A percentile compares a stretch with the other conserved stretches of the same genome.
Evolutionary conservation across 306 rosid species (phyloP).

Genomic region (Fagus crenata): DNA sequence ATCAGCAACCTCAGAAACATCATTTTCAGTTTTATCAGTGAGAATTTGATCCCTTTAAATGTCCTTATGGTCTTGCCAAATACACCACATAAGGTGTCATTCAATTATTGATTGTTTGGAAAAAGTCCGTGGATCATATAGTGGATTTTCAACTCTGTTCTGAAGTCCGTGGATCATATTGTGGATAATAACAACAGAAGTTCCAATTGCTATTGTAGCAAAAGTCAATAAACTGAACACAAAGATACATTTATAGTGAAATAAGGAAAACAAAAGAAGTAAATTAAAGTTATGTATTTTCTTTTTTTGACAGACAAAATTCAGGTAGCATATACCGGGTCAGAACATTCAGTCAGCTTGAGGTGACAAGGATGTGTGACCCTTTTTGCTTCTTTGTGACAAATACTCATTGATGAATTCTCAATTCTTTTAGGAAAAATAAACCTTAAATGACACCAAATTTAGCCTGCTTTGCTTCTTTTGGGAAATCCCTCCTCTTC

Average conservation of each 20-base stretch:
- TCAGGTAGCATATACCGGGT: background rate
- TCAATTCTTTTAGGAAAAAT: background rate
- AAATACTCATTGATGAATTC: background rate
- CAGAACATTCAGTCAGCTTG: background rate
- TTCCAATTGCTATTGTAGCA: background rate
- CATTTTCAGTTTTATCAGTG: too few relatives aligned
- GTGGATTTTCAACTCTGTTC: background rate
- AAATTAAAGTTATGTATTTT: too few relatives aligned
- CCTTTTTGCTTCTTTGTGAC: background rate
- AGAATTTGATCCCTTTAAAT: too few relatives aligned
- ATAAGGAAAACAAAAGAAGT: too few relatives aligned
- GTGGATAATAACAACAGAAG: background rate
- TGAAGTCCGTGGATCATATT: background rate
- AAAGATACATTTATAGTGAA: too few relatives aligned
- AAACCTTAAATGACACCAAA: background rate
- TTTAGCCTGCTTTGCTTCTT: background rate
- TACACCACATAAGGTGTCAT: too few relatives aligned
- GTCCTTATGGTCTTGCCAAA: too few relatives aligned
- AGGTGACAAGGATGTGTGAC: background rate
- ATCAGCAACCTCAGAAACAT: background rate
- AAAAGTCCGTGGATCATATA: too few relatives aligned
- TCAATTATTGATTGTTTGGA: background rate
- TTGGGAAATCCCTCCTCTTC: background rate
- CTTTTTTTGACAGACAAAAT: background rate
- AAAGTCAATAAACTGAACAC: too few relatives aligned